A percentile compares a stretch with the other conserved stretches of the same genome.
Evolutionary conservation across 164 flowering plant genomes (phyloP).

Genomic region (Litsea cubeba): DNA sequence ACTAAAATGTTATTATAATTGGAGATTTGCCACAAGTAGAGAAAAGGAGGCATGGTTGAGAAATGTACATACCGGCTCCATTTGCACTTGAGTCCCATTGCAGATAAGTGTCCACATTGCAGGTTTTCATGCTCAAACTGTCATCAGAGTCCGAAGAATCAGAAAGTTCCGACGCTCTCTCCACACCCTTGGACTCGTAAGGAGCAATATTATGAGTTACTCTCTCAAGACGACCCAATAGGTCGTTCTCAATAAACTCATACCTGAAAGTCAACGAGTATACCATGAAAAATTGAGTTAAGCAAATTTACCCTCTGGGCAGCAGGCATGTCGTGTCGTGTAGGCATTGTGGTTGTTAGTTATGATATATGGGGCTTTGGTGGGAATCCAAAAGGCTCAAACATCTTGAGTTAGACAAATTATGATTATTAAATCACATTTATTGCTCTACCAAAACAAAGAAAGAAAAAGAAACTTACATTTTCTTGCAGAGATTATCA

Average conservation of each 20-base stretch:
- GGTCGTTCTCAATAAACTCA: conserved; percentile 76
- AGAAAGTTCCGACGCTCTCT: conserved; percentile 55
- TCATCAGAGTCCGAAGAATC: conserved; percentile 13
- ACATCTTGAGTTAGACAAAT: too few relatives aligned
- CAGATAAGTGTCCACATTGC: conserved; percentile 6
- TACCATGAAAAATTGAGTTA: background rate
- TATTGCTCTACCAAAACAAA: too few relatives aligned
- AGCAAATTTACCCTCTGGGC: background rate
- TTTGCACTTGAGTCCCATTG: conserved; percentile 6
- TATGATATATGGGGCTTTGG: too few relatives aligned
- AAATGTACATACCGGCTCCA: conserved; percentile 6
- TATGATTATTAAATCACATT: too few relatives aligned
- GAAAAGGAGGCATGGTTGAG: too few relatives aligned
- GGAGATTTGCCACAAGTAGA: too few relatives aligned
- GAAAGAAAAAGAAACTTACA: conserved; percentile 25
- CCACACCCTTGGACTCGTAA: conserved; percentile 67
- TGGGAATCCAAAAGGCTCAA: too few relatives aligned
- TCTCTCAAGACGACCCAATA: conserved; percentile 47
- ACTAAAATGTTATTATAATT: too few relatives aligned
- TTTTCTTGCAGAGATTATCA: conserved; percentile 42
- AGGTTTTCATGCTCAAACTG: background rate
- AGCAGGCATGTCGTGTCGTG: too few relatives aligned
- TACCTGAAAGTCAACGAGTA: conserved; percentile 47
- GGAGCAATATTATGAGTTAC: conserved; percentile 54
- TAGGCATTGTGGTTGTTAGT: too few relatives aligned